phyloP scores from a whole-genome alignment of 768 basidiomycete genomes.

The Boletus eberwhitei region DNA sequence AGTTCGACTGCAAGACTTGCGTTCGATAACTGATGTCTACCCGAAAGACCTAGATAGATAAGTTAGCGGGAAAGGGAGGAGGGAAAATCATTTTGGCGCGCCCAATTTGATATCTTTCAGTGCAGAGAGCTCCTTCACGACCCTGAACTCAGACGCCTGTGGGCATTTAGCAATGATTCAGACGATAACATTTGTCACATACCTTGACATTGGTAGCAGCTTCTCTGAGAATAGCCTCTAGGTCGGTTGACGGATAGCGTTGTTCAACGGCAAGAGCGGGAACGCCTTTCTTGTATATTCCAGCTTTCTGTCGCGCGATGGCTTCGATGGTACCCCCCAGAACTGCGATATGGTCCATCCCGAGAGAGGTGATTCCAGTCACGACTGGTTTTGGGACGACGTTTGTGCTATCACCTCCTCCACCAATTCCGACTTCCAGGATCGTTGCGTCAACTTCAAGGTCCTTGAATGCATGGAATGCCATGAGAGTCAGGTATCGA shows the following conservation, averaged over 20 bases:
- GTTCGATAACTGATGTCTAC: conserved; percentile 83
- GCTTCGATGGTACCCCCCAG: conserved; percentile 85
- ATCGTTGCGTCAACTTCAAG: conserved; percentile 85
- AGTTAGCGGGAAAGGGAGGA: neutral
- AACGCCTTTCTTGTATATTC: conserved; percentile 92
- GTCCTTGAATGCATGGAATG: conserved; percentile 84
- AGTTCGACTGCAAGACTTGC: conserved; percentile 82
- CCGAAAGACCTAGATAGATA: conserved; percentile 64
- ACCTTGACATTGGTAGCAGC: conserved; percentile 69
- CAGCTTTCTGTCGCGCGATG: conserved; percentile 94
- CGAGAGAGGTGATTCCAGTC: conserved; percentile 86
- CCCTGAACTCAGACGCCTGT: conserved; percentile 66
- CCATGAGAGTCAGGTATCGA: conserved; percentile 87
- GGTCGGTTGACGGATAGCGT: conserved; percentile 66
- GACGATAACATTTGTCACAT: conserved; percentile 4
- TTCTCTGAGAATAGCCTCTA: conserved; percentile 61
- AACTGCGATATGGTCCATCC: conserved; percentile 86
- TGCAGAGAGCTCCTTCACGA: conserved; percentile 52
- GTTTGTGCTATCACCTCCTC: conserved; percentile 92
- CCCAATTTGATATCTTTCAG: conserved; percentile 62
- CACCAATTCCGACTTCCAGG: conserved; percentile 95
- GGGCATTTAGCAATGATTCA: neutral
- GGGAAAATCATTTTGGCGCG: conserved; percentile 21
- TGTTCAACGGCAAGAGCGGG: conserved; percentile 86
- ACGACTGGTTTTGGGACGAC: conserved; percentile 88